Evolutionary conservation across 2,329 filamentous ascomycete genomes (phyloP).

Genomic region (Cladophialophora chaetospira): DNA sequence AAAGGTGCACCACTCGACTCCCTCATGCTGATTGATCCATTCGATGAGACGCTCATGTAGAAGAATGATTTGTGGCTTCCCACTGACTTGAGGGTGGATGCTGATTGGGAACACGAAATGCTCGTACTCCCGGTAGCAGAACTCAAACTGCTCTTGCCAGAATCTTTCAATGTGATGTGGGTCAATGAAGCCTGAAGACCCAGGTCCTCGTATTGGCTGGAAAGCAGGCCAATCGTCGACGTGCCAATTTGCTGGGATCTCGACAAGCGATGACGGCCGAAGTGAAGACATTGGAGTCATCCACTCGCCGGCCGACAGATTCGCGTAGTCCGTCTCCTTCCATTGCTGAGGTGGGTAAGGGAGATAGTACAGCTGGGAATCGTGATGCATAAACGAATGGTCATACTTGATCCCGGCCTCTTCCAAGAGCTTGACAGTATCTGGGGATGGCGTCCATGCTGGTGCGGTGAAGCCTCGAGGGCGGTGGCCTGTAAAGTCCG

Average conservation of each 20-base stretch:
- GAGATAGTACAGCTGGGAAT: conserved; percentile 36
- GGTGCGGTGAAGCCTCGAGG: conserved; percentile 50
- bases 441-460: conserved; percentile 44
- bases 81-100: conserved; percentile 52
- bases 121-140: conserved; percentile 49
- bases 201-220: conserved; percentile 38
- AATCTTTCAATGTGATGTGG: conserved; percentile 45
- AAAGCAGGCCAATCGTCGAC: conserved; percentile 52
- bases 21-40: conserved; percentile 49
- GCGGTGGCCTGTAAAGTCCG: conserved; percentile 43
- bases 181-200: conserved; percentile 34
- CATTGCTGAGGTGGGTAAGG: conserved; percentile 19
- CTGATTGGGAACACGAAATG: conserved; percentile 52
- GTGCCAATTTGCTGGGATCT: conserved; percentile 52
- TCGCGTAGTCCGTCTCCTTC: conserved; percentile 24
- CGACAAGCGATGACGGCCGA: conserved; percentile 44
- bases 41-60: conserved; percentile 53
- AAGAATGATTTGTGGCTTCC: conserved; percentile 50
- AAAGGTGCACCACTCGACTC: conserved; percentile 55
- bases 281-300: conserved; percentile 42
- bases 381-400: conserved; percentile 54
- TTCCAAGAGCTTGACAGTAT: conserved; percentile 43
- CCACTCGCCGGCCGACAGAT: conserved; percentile 30
- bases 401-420: conserved; percentile 50
- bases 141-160: conserved; percentile 53